These are phyloP conservation scores for Aspergillus sp. DNA, from an alignment of 2,329 filamentous ascomycete species.

Conservation along the genomic window DNA sequence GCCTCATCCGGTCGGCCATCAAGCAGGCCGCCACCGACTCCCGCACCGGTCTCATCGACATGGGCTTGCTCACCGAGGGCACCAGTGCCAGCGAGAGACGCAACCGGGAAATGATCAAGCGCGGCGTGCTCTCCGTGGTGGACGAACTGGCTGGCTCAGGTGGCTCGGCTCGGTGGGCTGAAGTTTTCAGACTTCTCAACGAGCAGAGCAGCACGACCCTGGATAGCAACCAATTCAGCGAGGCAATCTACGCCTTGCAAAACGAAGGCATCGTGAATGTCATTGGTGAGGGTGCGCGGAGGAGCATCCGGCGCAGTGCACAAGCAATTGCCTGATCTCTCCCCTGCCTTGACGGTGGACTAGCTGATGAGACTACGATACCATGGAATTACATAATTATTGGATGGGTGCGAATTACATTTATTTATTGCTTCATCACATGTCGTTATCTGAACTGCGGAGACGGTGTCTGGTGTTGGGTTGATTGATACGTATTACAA, in stretches of 20 bases:
- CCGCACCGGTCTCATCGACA: conserved; percentile 88
- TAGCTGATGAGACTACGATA: conserved; percentile 31
- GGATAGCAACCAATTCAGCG: conserved; percentile 78
- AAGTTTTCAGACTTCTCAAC: conserved; percentile 70
- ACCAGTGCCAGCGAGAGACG: conserved; percentile 84
- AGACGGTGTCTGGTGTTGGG: conserved; percentile 19
- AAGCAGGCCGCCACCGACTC: conserved; percentile 97
- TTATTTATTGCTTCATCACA: not conserved
- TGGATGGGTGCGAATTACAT: conserved; percentile 12
- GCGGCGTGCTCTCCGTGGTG: conserved; percentile 69
- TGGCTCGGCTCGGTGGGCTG: conserved; percentile 72
- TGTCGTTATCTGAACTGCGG: not conserved
- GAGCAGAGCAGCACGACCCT: conserved; percentile 71
- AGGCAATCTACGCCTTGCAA: conserved; percentile 77
- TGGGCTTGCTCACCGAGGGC: conserved; percentile 94
- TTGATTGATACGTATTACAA: not conserved
- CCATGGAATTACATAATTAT: conserved; percentile 31
- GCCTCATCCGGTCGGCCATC: conserved; percentile 88
- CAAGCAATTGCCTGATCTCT: conserved; percentile 35
- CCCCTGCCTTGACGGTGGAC: not conserved
- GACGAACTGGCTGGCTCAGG: conserved; percentile 75
- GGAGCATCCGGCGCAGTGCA: conserved; percentile 75
- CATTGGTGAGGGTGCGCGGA: conserved; percentile 79
- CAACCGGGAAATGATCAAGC: conserved; percentile 80
- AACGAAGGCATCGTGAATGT: conserved; percentile 81